Conservation (phyloP, 2,329 filamentous ascomycete species). For the Tolypocladium sp. region DNA sequence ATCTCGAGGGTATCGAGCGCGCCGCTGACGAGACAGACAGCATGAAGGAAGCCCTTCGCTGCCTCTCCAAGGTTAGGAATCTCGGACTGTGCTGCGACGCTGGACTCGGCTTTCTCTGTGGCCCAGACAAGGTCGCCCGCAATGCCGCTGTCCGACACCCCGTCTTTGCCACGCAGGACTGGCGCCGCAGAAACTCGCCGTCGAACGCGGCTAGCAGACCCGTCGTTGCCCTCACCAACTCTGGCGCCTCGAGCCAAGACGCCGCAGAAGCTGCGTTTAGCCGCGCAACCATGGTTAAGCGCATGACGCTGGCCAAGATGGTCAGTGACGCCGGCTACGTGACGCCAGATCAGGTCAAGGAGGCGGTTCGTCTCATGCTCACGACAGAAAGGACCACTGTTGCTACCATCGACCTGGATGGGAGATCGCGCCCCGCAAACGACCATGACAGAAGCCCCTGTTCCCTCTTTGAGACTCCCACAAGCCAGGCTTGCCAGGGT, state of each 20-base stretch:
- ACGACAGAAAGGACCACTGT: conserved; percentile 22
- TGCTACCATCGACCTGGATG: conserved; percentile 21
- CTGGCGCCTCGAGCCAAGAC: conserved; percentile 13
- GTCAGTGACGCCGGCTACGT: conserved; percentile 25
- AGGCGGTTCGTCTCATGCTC: conserved; percentile 25
- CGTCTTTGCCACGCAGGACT: conserved; percentile 23
- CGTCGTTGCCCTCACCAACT: conserved; percentile 9
- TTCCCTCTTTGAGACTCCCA: neutral
- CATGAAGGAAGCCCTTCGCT: conserved; percentile 52
- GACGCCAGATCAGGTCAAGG: conserved; percentile 14
- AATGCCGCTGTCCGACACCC: conserved; percentile 26
- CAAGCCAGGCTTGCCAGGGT: neutral
- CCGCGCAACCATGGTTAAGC: conserved; percentile 19
- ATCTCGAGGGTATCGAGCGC: conserved; percentile 50
- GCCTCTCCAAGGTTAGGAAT: conserved; percentile 45
- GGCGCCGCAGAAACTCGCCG: conserved; percentile 8
- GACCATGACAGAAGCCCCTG: neutral
- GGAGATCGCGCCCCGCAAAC: conserved; percentile 8
- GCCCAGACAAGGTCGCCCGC: conserved; percentile 46
- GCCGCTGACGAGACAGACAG: conserved; percentile 53
- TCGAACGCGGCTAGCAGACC: neutral
- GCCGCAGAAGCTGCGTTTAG: conserved; percentile 8
- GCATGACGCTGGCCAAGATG: conserved; percentile 25
- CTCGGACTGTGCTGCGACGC: conserved; percentile 60
- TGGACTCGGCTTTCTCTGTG: conserved; percentile 57